Conservation (phyloP, 139 green algal genomes). For the Coelastrella sp. region DNA sequence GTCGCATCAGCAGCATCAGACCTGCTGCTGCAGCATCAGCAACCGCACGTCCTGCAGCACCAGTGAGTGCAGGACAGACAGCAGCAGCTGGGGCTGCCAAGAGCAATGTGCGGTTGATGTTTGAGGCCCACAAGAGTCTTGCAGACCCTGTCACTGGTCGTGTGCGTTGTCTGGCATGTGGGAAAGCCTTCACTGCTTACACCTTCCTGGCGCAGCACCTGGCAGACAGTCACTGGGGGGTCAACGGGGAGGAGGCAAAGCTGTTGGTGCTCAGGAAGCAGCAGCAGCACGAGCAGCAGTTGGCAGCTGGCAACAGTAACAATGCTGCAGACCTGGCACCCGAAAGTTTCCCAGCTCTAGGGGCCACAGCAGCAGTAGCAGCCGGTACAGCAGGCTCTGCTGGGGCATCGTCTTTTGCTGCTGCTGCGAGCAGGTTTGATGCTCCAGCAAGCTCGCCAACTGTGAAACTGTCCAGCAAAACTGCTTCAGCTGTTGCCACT, state of each 20-base stretch:
- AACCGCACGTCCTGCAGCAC: not conserved
- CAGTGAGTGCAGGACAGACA: not conserved
- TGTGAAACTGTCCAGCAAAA: not conserved
- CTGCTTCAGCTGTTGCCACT: not conserved
- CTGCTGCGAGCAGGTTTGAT: not conserved
- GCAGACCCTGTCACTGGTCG: constrained; percentile 61
- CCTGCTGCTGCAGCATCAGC: not conserved
- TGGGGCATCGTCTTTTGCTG: not conserved
- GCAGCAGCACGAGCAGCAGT: constrained; percentile 10
- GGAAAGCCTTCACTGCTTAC: constrained; percentile 66
- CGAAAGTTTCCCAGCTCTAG: constrained; percentile 31
- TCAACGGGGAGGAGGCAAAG: constrained; percentile 74
- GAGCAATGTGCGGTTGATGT: constrained; percentile 26
- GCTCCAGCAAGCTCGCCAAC: not conserved
- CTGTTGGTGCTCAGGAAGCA: constrained; percentile 41
- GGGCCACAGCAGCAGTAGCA: constrained; percentile 25
- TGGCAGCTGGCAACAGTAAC: not conserved
- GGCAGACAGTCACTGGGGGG: constrained; percentile 71
- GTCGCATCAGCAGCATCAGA: constrained; percentile 13
- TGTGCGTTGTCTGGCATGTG: constrained; percentile 75
- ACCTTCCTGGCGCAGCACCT: constrained; percentile 79
- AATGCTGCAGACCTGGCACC: not conserved
- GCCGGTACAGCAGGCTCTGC: not conserved
- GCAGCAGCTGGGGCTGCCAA: constrained; percentile 14
- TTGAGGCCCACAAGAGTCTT: constrained; percentile 47